Conservation (phyloP, 108 stramenopile species). For the Cyclotella distinguenda region DNA sequence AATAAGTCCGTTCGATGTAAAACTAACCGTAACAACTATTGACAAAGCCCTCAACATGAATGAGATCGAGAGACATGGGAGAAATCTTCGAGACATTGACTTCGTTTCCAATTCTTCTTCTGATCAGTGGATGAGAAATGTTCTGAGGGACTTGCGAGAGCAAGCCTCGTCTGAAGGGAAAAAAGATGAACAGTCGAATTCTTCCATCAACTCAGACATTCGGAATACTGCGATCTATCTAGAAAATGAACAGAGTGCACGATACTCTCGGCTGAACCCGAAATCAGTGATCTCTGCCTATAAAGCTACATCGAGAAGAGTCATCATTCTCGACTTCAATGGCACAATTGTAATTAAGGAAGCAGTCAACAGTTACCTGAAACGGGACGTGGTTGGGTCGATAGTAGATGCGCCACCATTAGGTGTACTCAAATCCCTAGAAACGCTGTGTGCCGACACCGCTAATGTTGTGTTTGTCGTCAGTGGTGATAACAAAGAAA, state of each 20-base stretch:
- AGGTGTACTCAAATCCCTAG: constrained; percentile 69
- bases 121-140: constrained; percentile 94
- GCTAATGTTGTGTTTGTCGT: constrained; percentile 91
- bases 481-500: constrained; percentile 83
- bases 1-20: constrained; percentile 95
- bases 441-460: constrained; percentile 74
- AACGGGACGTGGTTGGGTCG: constrained; percentile 91
- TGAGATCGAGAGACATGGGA: constrained; percentile 74
- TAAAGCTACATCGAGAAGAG: constrained; percentile 66
- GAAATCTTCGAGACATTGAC: constrained; percentile 93
- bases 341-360: constrained; percentile 96
- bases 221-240: no score
- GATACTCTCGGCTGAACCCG: constrained; percentile 60
- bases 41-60: constrained; percentile 93
- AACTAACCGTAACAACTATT: constrained; percentile 82
- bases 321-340: constrained; percentile 97
- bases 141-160: constrained; percentile 87
- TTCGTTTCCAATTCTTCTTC: constrained; percentile 95
- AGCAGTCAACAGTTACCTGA: constrained; percentile 93
- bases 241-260: no score
- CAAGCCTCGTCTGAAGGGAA: no score
- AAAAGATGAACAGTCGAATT: constrained; percentile 16
- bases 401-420: constrained; percentile 82
- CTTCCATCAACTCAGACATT: no score
- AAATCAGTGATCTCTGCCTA: constrained; percentile 70